Evolutionary conservation across 257 asterid species (phyloP).

Genomic region (Gentiana dahurica): DNA sequence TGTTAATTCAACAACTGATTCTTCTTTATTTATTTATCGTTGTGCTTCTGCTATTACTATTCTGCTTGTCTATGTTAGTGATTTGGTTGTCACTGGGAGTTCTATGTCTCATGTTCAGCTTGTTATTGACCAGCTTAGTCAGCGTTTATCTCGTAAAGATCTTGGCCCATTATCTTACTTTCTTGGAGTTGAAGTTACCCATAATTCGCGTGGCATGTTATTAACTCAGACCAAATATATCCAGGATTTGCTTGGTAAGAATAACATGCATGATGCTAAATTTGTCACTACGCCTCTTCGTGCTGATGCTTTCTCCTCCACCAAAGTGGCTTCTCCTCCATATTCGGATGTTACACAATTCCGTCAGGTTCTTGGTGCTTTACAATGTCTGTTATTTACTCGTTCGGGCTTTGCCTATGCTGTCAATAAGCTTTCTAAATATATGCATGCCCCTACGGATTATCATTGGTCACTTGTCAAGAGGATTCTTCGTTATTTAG

Average conservation of each 20-base stretch:
- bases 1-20: neutral
- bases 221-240: constrained; percentile 5
- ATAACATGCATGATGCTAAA: too few species aligned
- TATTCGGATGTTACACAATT: too few species aligned
- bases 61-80: constrained; percentile 3
- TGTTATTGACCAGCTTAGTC: neutral
- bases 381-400: too few species aligned
- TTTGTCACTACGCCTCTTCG: too few species aligned
- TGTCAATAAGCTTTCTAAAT: too few species aligned
- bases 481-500: too few species aligned
- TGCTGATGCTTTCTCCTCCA: too few species aligned
- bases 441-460: too few species aligned
- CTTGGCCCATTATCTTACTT: constrained; percentile 1
- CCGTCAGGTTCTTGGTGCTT: too few species aligned
- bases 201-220: neutral
- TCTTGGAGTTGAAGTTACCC: constrained; percentile 4
- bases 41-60: neutral
- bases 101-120: neutral
- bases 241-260: neutral
- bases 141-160: neutral
- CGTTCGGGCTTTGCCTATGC: too few species aligned
- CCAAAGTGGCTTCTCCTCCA: too few species aligned
- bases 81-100: neutral
- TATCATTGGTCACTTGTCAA: too few species aligned
- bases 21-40: neutral